A percentile compares a stretch with the other conserved stretches of the same genome.
phyloP scores from a whole-genome alignment of 768 basidiomycete genomes.

The Suillus brevipes region DNA sequence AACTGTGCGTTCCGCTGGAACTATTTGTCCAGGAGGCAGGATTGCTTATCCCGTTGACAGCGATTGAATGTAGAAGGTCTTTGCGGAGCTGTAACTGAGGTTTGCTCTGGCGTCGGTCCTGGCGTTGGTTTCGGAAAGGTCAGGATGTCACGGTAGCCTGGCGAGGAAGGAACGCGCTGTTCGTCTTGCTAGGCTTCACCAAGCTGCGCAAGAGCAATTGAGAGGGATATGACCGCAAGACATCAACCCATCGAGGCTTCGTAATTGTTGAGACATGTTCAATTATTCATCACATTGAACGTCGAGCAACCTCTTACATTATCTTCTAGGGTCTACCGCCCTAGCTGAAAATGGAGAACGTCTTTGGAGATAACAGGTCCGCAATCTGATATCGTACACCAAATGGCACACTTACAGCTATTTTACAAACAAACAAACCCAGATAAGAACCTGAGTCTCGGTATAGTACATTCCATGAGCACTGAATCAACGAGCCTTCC shows the following conservation, averaged over 20 bases:
- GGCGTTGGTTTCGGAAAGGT: too few species aligned
- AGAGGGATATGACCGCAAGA: not conserved
- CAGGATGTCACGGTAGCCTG: too few species aligned
- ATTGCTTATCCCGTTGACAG: too few species aligned
- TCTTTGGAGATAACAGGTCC: not conserved
- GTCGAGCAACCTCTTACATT: too few species aligned
- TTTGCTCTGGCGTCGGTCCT: too few species aligned
- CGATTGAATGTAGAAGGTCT: too few species aligned
- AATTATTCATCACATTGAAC: too few species aligned
- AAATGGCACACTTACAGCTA: not conserved
- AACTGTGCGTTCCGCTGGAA: too few species aligned
- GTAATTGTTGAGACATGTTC: too few species aligned
- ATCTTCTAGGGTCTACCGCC: not conserved
- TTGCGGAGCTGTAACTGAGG: too few species aligned
- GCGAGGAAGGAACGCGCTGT: too few species aligned
- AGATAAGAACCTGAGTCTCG: not conserved
- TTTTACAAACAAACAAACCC: not conserved
- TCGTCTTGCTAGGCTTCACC: not conserved
- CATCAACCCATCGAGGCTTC: not conserved
- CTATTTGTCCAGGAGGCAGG: too few species aligned
- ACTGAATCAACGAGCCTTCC: not conserved
- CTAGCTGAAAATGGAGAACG: not conserved
- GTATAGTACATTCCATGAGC: not conserved
- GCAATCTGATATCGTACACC: not conserved
- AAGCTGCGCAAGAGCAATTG: not conserved